phyloP scores from a whole-genome alignment of 139 green algal genomes.

The Penium margaritaceum region DNA sequence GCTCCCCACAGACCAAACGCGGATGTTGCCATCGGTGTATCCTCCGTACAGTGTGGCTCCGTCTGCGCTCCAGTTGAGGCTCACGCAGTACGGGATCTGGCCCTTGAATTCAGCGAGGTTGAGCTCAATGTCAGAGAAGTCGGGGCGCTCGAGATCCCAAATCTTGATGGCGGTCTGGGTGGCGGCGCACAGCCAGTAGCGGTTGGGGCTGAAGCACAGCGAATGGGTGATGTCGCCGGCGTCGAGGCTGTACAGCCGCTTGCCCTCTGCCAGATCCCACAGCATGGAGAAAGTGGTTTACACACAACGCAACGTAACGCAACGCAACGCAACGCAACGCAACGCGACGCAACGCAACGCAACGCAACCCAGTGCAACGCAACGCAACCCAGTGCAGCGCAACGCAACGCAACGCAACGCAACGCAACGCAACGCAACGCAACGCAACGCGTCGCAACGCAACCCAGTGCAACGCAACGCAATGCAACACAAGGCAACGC shows the following conservation, averaged over 20 bases:
- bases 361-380: too few relatives aligned
- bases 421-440: too few relatives aligned
- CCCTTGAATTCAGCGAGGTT: slow-evolving; percentile 72
- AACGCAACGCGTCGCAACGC: too few relatives aligned
- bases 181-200: slow-evolving; percentile 97
- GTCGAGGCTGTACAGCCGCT: slow-evolving; percentile 95
- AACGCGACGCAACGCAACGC: too few relatives aligned
- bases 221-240: slow-evolving; percentile 93
- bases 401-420: too few relatives aligned
- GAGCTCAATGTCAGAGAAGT: too few relatives aligned
- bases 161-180: slow-evolving; percentile 88
- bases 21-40: slow-evolving; percentile 74
- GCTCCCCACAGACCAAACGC: slow-evolving; percentile 69
- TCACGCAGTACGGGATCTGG: slow-evolving; percentile 82
- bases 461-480: too few relatives aligned
- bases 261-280: slow-evolving; percentile 98
- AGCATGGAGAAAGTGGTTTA: too few relatives aligned
- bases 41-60: slow-evolving; percentile 85
- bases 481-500: too few relatives aligned
- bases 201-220: slow-evolving; percentile 94
- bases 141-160: slow-evolving; percentile 94
- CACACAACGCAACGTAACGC: too few relatives aligned
- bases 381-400: too few relatives aligned
- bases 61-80: slow-evolving; percentile 87
- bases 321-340: too few relatives aligned